Evolutionary conservation across 257 asterid genomes (phyloP).

Genomic region (Plantago ovata): DNA sequence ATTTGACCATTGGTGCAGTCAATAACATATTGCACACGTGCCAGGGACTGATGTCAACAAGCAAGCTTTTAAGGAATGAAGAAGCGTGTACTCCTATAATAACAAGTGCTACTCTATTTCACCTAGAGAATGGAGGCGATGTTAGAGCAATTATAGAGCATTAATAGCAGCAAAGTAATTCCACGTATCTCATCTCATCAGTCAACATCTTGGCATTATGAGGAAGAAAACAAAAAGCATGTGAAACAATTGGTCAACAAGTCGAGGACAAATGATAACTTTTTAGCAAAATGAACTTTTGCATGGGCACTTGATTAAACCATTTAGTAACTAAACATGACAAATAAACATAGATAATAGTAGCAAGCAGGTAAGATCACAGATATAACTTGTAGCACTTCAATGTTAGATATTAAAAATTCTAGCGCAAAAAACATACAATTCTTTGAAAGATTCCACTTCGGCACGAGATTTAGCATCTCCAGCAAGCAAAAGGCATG

Average conservation of each 20-base stretch:
- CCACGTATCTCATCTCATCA: slow-evolving; percentile 5
- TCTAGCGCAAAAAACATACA: slow-evolving; percentile 46
- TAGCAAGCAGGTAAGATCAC: background rate
- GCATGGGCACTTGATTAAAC: background rate
- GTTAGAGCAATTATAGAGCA: background rate
- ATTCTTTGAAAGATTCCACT: slow-evolving; percentile 70
- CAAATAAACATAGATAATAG: slow-evolving; percentile 1
- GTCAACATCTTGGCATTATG: slow-evolving; percentile 11
- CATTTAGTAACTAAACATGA: slow-evolving; percentile 2
- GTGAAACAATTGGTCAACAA: background rate
- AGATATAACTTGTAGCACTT: slow-evolving; percentile 4
- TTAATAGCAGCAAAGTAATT: slow-evolving; percentile 5
- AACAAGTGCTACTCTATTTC: background rate
- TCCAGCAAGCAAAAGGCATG: slow-evolving; percentile 52
- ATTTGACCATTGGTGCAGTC: background rate
- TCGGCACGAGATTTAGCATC: slow-evolving; percentile 52
- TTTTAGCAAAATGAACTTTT: slow-evolving; percentile 5
- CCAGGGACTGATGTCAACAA: background rate
- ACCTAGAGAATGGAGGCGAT: slow-evolving; percentile 2
- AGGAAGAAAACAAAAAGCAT: slow-evolving; percentile 5
- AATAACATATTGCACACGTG: background rate
- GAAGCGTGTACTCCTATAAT: background rate
- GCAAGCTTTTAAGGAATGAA: slow-evolving; percentile 2
- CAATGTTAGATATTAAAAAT: slow-evolving; percentile 17
- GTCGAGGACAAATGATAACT: slow-evolving; percentile 15